Base-by-base conservation (phyloP, 306 rosid genomes). In the Rosa lucieae region DNA sequence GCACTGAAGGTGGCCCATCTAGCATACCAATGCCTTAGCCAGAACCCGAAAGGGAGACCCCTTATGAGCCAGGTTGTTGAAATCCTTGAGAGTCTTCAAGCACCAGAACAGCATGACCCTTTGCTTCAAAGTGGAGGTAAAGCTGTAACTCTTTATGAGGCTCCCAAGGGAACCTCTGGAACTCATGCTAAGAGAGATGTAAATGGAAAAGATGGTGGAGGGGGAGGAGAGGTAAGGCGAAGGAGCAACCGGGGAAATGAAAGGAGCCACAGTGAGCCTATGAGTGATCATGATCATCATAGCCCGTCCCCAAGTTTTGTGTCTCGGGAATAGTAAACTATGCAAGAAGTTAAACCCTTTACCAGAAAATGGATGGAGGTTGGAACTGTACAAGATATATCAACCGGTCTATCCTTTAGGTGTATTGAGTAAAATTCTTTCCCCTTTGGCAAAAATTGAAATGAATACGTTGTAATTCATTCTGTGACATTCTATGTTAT, bases 21-120 rank as follows among this genome's bases (percentile, higher is more conserved):
- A 79, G 97, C 98, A 65, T 86, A 87, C 80, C 95, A 85, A 68
- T 93, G 98, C 85, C 94, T 93, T 72, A 90, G 98, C 85, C 97
- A 91, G 87, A 93, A 93, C 87, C 98, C 98, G 0, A 93, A 93
- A 80, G 97, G 93, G 37, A 87, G 98, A 77, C 98, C 98, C 35
- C 93, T 89, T 23, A 93, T 93, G 98, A 87, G 87, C 75, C 90
- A 93, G 70, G 97, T 93, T 69, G 98, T 93, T 66, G 91, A 91
- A 75, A 76, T 87, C 71, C 92, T 93, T 2, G 95, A 89, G 73
- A 80, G 85, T 65, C 84, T 82, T 59, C 97, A 93, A 84, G 58
- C 89, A 11, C 69, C 47, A 67, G 94, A 78, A 53, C 88, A 78
- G 74, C 89, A 55, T 63, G 98, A 85, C 56, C 84, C 76, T 77